Evolutionary conservation across 2,329 filamentous ascomycete species (phyloP), one percentile per base, ranked within the genome.

Genomic region (Nothophoma quercina): DNA sequence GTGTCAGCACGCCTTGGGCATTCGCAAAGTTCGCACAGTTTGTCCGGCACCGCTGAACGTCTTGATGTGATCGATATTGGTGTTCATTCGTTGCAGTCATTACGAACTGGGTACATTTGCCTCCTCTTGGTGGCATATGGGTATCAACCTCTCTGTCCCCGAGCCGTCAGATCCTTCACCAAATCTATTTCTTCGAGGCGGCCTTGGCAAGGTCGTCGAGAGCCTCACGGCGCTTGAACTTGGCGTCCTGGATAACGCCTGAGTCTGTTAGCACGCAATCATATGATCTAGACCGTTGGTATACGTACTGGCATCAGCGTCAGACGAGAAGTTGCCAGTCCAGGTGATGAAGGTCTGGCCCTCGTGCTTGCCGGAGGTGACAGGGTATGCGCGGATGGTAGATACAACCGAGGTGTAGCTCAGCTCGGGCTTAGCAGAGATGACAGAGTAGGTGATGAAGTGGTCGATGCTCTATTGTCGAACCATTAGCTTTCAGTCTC

Each of bases 211-310:
- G 80, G 64, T 88, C 87, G 40, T 84, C 83, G 29, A 90, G 79
- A 41, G 86, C 87, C 70, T 90, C 88, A 43, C 85, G 85, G 57
- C 88, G 86, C 83, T 90, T 90, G 82, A 86, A 90, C 78, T 88
- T 88, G 65, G 87, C 88, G 69, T 90, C 88, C 73, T 88, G 84
- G 60, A 90, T 88, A 53, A 89, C 87, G 63, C 82, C 87, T 88
- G 41, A 5, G 22, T 34, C 19, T 36, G 46, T 64, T 32, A 62
- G 39, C 42, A 23, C 8, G 4, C 5, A 9, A 21, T 6, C 4
- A 6, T n/a, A 18, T 5, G 4, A 9, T n/a, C n/a, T 13, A 1
- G 6, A 16, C 5, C 10, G 10, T 5, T 34, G 7, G 10, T 48
- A n/a, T 21, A 76, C 83, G 32, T 76, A 87, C 86, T 85, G 32